Evolutionary conservation across 441 rosid genomes (phyloP), one percentile per base, ranked within the genome.

Genomic region (Manihot esculenta): DNA sequence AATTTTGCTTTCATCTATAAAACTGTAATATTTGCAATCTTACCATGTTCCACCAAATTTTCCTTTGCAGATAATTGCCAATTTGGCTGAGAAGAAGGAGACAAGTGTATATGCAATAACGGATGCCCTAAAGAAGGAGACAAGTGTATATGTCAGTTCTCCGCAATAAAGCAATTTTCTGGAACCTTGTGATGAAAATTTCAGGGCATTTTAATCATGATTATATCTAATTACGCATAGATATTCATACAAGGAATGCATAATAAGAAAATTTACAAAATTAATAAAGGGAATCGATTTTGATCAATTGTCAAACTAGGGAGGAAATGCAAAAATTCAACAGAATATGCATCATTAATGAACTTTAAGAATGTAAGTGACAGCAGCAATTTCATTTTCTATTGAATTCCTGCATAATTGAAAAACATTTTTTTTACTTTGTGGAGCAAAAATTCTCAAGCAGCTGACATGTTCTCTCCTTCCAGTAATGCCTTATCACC

Each of bases 121-220:
- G 83, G 74, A 69, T 71, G 77, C 59, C 89, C 94, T 87, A 82
- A 66, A 71, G 71, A 48, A n/a, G n/a, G n/a, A n/a, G n/a, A n/a
- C n/a, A n/a, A n/a, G n/a, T n/a, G 30, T 2, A 51, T 42, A 23
- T 3, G n/a, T 76, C 38, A 76, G 68, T 55, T 71, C 57, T 55
- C 44, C 21, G 21, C 23, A 55, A 35, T 8, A 7, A 65, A 59
- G 27, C 45, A 21, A 30, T 27, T 62, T 58, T 44, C 10, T 13
- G 24, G 13, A 60, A 68, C 13, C 35, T 41, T 57, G 33, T 18
- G 27, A 44, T 30, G 35, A 18, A 70, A 55, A 33, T 23, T n/a
- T 15, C 17, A 63, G 7, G 55, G 49, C 58, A 3, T 10, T 33
- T 8, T 15, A 26, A 35, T 21, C 30, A 23, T 55, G 55, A 20